A percentile compares a stretch with the other conserved stretches of the same genome.
These are phyloP conservation scores for Salinomyces thailandicus DNA, from an alignment of 2,329 filamentous ascomycete species.

Conservation along the genomic window DNA sequence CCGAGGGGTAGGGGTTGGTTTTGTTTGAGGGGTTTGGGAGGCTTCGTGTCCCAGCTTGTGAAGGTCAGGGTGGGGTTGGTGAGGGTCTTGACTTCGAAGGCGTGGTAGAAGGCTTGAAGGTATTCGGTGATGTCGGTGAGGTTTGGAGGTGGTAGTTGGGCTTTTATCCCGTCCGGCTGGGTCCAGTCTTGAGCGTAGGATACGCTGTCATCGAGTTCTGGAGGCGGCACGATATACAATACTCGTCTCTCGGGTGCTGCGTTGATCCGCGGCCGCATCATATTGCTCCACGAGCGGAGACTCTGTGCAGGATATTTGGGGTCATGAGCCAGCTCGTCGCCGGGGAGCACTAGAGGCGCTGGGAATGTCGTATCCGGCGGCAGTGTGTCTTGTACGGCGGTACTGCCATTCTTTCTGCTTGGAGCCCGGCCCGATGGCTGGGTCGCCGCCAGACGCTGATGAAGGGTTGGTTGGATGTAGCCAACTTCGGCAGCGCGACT, in stretches of 20 bases:
- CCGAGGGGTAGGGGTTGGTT: too few species aligned
- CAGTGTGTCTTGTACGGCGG: not conserved
- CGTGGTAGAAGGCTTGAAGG: slow-evolving; percentile 44
- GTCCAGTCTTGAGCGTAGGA: slow-evolving; percentile 37
- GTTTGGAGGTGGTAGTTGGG: not conserved
- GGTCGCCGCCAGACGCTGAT: slow-evolving; percentile 18
- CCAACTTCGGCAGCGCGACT: slow-evolving; percentile 26
- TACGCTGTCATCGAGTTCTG: slow-evolving; percentile 30
- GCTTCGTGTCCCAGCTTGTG: slow-evolving; percentile 41
- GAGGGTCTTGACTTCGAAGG: slow-evolving; percentile 40
- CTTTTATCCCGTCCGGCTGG: slow-evolving; percentile 14
- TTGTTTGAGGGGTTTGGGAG: too few species aligned
- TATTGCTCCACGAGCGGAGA: slow-evolving; percentile 41
- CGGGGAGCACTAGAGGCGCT: slow-evolving; percentile 48
- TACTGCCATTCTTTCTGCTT: not conserved
- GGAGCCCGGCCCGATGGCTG: slow-evolving; percentile 3
- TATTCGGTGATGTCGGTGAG: slow-evolving; percentile 30
- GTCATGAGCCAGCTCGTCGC: slow-evolving; percentile 48
- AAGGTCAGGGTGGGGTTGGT: slow-evolving; percentile 33
- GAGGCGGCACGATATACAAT: slow-evolving; percentile 45
- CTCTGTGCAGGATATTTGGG: slow-evolving; percentile 43
- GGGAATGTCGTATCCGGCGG: slow-evolving; percentile 37
- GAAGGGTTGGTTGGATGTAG: slow-evolving; percentile 22
- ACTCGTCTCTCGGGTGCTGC: slow-evolving; percentile 38
- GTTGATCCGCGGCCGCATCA: slow-evolving; percentile 40